Percentiles rank a stretch among this genome's conserved stretches.
Evolutionary conservation across 495 filamentous ascomycete genomes (phyloP).

Genomic region (Aspergillus bertholletiae): DNA sequence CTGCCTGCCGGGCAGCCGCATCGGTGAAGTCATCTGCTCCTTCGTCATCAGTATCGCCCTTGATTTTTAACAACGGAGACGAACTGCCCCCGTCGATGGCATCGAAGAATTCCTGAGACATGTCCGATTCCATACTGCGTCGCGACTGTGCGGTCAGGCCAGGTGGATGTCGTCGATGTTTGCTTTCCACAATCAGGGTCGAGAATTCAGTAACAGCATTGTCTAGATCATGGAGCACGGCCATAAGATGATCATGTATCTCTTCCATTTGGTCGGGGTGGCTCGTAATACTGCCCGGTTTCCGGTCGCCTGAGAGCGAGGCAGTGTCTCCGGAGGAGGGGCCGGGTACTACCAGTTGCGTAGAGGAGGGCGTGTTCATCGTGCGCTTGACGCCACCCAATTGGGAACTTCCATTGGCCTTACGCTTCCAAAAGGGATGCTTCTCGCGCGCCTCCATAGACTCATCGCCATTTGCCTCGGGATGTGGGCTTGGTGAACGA

Average conservation of each 20-base stretch:
- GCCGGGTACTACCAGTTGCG: conserved; percentile 57
- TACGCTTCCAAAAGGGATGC: conserved; percentile 86
- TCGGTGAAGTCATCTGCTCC: conserved; percentile 19
- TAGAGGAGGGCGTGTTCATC: conserved; percentile 37
- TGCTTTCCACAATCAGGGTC: conserved; percentile 68
- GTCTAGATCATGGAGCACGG: conserved; percentile 79
- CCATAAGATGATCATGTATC: conserved; percentile 74
- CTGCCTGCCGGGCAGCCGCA: conserved; percentile 2
- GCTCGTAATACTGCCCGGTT: conserved; percentile 33
- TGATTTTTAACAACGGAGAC: conserved; percentile 73
- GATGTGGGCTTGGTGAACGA: conserved; percentile 38
- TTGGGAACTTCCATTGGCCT: conserved; percentile 51
- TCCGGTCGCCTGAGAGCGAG: conserved; percentile 37
- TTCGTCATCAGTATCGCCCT: conserved; percentile 56
- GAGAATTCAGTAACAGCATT: conserved; percentile 78
- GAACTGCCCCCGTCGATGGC: conserved; percentile 66
- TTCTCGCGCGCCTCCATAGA: conserved; percentile 33
- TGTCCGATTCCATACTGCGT: conserved; percentile 75
- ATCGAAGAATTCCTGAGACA: conserved; percentile 91
- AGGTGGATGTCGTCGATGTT: conserved; percentile 64
- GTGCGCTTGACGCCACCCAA: conserved; percentile 19
- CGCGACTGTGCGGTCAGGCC: conserved; percentile 54
- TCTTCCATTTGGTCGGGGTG: conserved; percentile 51
- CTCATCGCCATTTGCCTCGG: conserved; percentile 28
- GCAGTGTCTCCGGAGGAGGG: conserved; percentile 12